Base-by-base conservation (phyloP, 179 eudicot species). In the Amaranthus tricolor region DNA sequence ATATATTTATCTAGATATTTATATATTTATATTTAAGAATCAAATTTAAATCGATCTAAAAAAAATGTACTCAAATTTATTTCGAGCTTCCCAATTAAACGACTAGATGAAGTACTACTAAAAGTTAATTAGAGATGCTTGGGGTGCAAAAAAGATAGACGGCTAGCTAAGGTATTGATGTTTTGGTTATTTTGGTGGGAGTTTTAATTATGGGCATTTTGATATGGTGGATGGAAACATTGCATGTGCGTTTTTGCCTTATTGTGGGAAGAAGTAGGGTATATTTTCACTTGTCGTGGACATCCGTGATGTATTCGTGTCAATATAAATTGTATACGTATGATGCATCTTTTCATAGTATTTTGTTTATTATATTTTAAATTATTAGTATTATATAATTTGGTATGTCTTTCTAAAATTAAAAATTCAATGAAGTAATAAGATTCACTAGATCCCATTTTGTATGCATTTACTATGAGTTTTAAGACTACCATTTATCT, bases 241-340 rank as follows among this genome's bases (percentile, higher is more conserved):
- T 61, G 74, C 96, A 87, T 90, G 96, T 88, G 96, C 71, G 10
- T 40, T 69, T 60, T 57, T 84, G 84, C 84, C 81, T 79, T 66
- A 60, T 59, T 77, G 74, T 71, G 61, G 77, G 68, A 57, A 11
- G 64, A 69, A 62, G 56, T 74, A 68, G 78, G 71, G 53, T 68
- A 74, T 17, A 45, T 59, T 52, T 40, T 14, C 67, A 58, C 45
- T 20, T 49, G 60, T 72, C 47, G 56, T 72, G 75, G 67, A 61
- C 75, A 72, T 72, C 9, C 55, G 20, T 71, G 7, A 58, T 71
- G 65, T 20, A 14, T 53, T 44, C n/a, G 43, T 45, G 53, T 58
- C 66, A 72, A 58, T 31, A 13, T 47, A 6, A 40, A 45, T 71
- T 20, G 31, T 47, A 59, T 65, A 3, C 20, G 24, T 68, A 68